Conservation (phyloP, 108 stramenopile species). For the Asterionellopsis glacialis region DNA sequence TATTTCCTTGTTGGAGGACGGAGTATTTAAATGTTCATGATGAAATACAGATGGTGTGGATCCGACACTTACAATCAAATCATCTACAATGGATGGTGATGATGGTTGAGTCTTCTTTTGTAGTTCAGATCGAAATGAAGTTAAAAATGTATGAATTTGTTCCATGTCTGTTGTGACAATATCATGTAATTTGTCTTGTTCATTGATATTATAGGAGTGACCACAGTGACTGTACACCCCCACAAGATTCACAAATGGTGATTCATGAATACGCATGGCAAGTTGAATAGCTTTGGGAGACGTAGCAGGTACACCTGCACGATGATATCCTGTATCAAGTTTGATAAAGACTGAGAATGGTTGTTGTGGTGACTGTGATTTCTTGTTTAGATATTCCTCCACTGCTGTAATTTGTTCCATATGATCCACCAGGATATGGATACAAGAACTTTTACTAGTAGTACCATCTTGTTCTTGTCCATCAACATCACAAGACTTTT, state of each 20-base stretch:
- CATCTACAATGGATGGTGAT: constrained; percentile 2
- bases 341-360: constrained; percentile 26
- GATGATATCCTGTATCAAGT: constrained; percentile 32
- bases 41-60: constrained; percentile 21
- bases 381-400: constrained; percentile 10
- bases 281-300: not conserved
- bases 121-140: not conserved
- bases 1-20: no score
- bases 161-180: constrained; percentile 11
- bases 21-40: constrained; percentile 2
- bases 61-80: constrained; percentile 21
- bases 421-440: constrained; percentile 28
- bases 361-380: not conserved
- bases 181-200: constrained; percentile 11
- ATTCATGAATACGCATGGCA: not conserved
- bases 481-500: no score
- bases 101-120: constrained; percentile 6
- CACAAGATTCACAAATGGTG: constrained; percentile 5
- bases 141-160: constrained; percentile 14
- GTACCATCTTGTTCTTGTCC: no score
- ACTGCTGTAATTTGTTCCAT: constrained; percentile 9
- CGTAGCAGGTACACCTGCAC: constrained; percentile 10
- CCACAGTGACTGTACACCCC: constrained; percentile 36
- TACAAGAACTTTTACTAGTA: not conserved
- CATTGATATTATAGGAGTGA: constrained; percentile 20